A percentile compares a stretch with the other conserved stretches of the same genome.
phyloP scores from a whole-genome alignment of 768 basidiomycete genomes.

The Flagelloscypha sp. region DNA sequence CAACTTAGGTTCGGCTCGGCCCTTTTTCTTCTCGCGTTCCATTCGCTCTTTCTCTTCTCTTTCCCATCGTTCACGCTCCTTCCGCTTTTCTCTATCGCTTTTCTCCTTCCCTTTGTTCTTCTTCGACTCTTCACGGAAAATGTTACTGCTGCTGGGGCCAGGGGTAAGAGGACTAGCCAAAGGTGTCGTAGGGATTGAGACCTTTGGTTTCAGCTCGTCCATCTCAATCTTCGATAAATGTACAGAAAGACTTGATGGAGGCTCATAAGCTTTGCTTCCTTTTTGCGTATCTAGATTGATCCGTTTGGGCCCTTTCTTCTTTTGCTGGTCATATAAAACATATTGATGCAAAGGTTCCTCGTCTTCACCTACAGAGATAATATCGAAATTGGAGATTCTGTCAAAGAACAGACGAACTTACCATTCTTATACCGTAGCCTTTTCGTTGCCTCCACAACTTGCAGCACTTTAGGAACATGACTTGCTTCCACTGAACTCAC shows the following conservation, averaged over 20 bases:
- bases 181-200: conserved; percentile 18
- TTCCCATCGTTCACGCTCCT: no score
- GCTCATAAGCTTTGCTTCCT: conserved; percentile 45
- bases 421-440: conserved; percentile 71
- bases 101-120: conserved; percentile 30
- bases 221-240: conserved; percentile 84
- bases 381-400: conserved; percentile 3
- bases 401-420: conserved; percentile 17
- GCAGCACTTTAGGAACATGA: conserved; percentile 71
- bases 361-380: conserved; percentile 12
- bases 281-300: conserved; percentile 61
- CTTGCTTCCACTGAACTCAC: conserved; percentile 54
- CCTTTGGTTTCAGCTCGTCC: conserved; percentile 67
- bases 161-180: background rate
- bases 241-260: conserved; percentile 59
- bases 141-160: conserved; percentile 16
- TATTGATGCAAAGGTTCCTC: conserved; percentile 68
- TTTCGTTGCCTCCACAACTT: conserved; percentile 73
- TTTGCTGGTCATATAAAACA: conserved; percentile 51
- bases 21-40: no score
- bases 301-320: conserved; percentile 48
- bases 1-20: no score
- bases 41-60: no score
- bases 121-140: conserved; percentile 21
- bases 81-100: conserved; percentile 22